These are phyloP conservation scores for Epichloe gansuensis DNA, from an alignment of 2,329 filamentous ascomycete species.

Conservation along the genomic window DNA sequence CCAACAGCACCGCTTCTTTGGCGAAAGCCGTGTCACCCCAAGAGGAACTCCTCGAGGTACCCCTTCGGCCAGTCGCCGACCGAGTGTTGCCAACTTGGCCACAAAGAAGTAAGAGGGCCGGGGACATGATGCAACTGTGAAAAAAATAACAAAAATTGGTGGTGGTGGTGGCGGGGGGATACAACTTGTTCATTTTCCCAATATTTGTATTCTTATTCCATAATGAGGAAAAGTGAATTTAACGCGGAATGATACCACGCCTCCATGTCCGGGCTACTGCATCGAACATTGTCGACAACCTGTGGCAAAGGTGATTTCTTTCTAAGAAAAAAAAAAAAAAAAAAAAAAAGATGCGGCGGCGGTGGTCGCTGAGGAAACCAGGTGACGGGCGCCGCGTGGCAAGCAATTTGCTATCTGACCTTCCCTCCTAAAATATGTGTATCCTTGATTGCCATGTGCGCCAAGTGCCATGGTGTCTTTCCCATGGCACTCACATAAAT, in stretches of 20 bases:
- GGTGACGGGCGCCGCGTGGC: not conserved
- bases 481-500: too few relatives aligned
- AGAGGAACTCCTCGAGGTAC: slow-evolving; percentile 25
- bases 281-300: not conserved
- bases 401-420: not conserved
- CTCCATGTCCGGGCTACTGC: not conserved
- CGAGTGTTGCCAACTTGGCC: slow-evolving; percentile 11
- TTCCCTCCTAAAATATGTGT: too few relatives aligned
- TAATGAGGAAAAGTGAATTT: not conserved
- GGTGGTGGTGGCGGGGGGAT: not conserved
- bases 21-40: slow-evolving; percentile 28
- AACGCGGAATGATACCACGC: slow-evolving; percentile 3
- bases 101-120: slow-evolving; percentile 4
- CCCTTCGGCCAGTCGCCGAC: slow-evolving; percentile 23
- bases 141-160: not conserved
- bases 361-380: not conserved
- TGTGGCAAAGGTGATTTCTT: not conserved
- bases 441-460: too few relatives aligned
- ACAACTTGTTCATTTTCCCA: not conserved
- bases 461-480: too few relatives aligned
- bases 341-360: too few relatives aligned
- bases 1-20: slow-evolving; percentile 29
- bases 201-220: not conserved
- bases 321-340: too few relatives aligned
- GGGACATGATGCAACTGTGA: not conserved